A percentile compares a stretch with the other conserved stretches of the same genome.
These are phyloP conservation scores for Infundibulicybe gibba DNA, from an alignment of 768 basidiomycete species.

Conservation along the genomic window DNA sequence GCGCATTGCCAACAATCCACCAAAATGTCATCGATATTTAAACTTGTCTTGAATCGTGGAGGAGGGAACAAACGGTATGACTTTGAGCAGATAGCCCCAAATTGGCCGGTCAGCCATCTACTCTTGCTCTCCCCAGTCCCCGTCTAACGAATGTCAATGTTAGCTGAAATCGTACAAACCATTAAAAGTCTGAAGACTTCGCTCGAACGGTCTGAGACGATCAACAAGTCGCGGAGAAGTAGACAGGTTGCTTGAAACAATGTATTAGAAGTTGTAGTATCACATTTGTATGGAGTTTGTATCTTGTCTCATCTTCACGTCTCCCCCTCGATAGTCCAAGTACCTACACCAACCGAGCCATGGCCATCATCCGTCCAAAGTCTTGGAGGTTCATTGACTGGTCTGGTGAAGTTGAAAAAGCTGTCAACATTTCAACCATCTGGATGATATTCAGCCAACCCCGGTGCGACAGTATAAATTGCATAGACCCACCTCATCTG, in stretches of 20 bases:
- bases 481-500: conserved; percentile 58
- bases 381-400: conserved; percentile 64
- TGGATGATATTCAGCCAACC: conserved; percentile 19
- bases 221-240: conserved; percentile 61
- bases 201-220: conserved; percentile 61
- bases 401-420: conserved; percentile 68
- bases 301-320: too few species aligned
- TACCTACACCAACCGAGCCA: conserved; percentile 40
- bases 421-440: conserved; percentile 80
- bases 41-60: conserved; percentile 77
- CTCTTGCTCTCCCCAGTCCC: not conserved
- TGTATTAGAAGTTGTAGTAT: too few species aligned
- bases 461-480: not conserved
- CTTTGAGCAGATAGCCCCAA: conserved; percentile 92
- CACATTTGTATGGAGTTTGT: too few species aligned
- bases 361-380: conserved; percentile 74
- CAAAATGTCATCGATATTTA: conserved; percentile 81
- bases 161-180: conserved; percentile 76
- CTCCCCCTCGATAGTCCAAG: too few species aligned
- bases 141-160: conserved; percentile 1
- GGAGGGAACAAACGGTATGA: conserved; percentile 89
- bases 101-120: conserved; percentile 58
- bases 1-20: conserved; percentile 79
- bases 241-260: conserved; percentile 28
- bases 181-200: conserved; percentile 62